phyloP scores from a whole-genome alignment of 805 yeast genomes.

The Yarrowia bubula region DNA sequence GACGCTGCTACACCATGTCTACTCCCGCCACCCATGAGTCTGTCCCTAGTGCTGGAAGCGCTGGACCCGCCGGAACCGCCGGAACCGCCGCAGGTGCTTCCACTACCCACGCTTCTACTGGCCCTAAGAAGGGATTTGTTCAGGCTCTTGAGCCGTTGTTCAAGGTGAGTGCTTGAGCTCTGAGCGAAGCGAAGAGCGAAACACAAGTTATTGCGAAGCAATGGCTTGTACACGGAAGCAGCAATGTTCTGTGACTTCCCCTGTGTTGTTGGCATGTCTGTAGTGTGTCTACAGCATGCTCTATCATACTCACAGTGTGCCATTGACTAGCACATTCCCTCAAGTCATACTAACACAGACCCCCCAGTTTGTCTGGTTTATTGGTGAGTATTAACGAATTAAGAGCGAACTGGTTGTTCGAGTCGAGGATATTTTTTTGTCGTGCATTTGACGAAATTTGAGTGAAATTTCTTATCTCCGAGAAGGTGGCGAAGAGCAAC shows the following conservation, averaged over 20 bases:
- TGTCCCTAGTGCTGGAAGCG: too few species aligned
- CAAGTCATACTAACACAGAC: constrained; percentile 39
- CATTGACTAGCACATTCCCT: not conserved
- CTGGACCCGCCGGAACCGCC: too few species aligned
- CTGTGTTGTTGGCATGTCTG: too few species aligned
- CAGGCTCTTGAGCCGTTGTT: constrained; percentile 23
- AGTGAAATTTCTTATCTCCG: not conserved
- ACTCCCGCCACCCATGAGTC: not conserved
- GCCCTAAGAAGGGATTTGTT: constrained; percentile 13
- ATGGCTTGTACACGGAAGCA: too few species aligned
- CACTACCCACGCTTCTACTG: not conserved
- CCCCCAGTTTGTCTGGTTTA: constrained; percentile 76
- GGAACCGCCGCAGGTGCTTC: not conserved
- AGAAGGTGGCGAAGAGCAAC: too few species aligned
- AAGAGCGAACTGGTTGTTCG: too few species aligned
- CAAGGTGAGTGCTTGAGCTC: constrained; percentile 23
- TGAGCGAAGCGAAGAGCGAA: not conserved
- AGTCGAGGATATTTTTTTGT: too few species aligned
- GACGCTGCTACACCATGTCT: not conserved
- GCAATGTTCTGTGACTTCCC: too few species aligned
- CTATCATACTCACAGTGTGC: not conserved
- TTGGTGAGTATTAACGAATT: constrained; percentile 34
- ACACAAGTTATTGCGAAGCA: too few species aligned
- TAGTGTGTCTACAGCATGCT: too few species aligned
- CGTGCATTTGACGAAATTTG: too few species aligned